These are phyloP conservation scores for Ceratorhiza oryzae-sativae DNA, from an alignment of 1,284 basidiomycete species.

Conservation along the genomic window DNA sequence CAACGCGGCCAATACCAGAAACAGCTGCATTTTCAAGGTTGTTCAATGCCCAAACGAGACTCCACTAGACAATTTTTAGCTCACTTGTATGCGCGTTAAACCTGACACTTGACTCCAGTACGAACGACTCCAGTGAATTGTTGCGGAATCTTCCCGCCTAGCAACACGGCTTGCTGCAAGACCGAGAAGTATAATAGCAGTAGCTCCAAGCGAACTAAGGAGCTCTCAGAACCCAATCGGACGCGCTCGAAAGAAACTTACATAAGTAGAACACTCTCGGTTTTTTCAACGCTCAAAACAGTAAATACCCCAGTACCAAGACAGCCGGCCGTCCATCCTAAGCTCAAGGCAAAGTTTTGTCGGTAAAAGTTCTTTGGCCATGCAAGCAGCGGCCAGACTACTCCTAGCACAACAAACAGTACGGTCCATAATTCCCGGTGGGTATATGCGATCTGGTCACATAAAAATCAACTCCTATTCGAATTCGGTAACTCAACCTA, in stretches of 20 bases:
- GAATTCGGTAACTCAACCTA: constrained; percentile 24
- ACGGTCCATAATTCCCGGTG: constrained; percentile 76
- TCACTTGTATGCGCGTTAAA: constrained; percentile 3
- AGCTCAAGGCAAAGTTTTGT: constrained; percentile 49
- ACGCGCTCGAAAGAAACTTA: constrained; percentile 51
- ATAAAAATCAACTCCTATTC: constrained; percentile 9
- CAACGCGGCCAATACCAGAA: constrained; percentile 60
- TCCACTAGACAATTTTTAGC: background rate
- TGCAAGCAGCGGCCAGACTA: constrained; percentile 68
- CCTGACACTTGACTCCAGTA: background rate
- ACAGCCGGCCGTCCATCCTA: constrained; percentile 64
- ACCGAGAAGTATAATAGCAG: constrained; percentile 46
- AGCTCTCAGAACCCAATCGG: background rate
- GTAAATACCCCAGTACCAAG: constrained; percentile 71
- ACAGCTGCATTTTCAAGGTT: constrained; percentile 44
- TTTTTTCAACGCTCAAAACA: constrained; percentile 74
- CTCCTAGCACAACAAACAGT: constrained; percentile 69
- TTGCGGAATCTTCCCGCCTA: background rate
- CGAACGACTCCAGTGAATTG: background rate
- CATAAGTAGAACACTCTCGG: constrained; percentile 69
- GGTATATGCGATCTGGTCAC: constrained; percentile 68
- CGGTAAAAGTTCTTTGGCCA: constrained; percentile 55
- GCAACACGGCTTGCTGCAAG: constrained; percentile 38
- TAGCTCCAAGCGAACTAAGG: constrained; percentile 49
- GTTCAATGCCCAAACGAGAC: background rate